A percentile compares a stretch with the other conserved stretches of the same genome.
Conservation (phyloP, 2,329 filamentous ascomycete species). For the Diaporthe sp. region DNA sequence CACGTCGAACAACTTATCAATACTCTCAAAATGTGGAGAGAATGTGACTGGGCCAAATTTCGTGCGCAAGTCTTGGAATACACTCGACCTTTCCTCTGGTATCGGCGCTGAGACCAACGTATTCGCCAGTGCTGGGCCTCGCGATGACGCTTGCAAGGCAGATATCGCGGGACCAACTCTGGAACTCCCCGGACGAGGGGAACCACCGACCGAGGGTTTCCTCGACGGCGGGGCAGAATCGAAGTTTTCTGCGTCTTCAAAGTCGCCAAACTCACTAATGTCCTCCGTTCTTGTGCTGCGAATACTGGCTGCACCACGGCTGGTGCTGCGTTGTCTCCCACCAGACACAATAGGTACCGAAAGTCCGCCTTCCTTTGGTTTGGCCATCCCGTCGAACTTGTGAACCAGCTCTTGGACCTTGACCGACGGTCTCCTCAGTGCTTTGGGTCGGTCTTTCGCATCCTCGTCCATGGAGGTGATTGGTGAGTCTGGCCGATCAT, state of each 20-base stretch:
- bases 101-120: slow-evolving; percentile 3
- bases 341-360: slow-evolving; percentile 16
- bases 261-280: slow-evolving; percentile 43
- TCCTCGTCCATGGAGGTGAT: slow-evolving; percentile 59
- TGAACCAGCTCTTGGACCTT: slow-evolving; percentile 63
- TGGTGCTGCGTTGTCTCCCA: slow-evolving; percentile 26
- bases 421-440: slow-evolving; percentile 46
- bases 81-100: slow-evolving; percentile 4
- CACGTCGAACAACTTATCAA: slow-evolving; percentile 50
- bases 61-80: slow-evolving; percentile 38
- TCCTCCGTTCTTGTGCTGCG: slow-evolving; percentile 33
- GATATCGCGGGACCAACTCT: slow-evolving; percentile 16
- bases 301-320: slow-evolving; percentile 29
- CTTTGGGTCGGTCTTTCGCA: slow-evolving; percentile 40
- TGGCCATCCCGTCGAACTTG: slow-evolving; percentile 59
- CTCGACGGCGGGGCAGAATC: slow-evolving; percentile 25
- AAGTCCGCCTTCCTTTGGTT: slow-evolving; percentile 29
- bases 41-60: slow-evolving; percentile 44
- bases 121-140: not conserved
- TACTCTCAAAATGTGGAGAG: slow-evolving; percentile 36
- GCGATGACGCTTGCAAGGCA: slow-evolving; percentile 11
- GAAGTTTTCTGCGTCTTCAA: slow-evolving; percentile 42
- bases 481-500: slow-evolving; percentile 52
- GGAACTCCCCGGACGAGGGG: slow-evolving; percentile 26
- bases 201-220: slow-evolving; percentile 22